Evolutionary conservation across 2,329 filamentous ascomycete genomes (phyloP).

Genomic region (Herpotrichia juniperi): DNA sequence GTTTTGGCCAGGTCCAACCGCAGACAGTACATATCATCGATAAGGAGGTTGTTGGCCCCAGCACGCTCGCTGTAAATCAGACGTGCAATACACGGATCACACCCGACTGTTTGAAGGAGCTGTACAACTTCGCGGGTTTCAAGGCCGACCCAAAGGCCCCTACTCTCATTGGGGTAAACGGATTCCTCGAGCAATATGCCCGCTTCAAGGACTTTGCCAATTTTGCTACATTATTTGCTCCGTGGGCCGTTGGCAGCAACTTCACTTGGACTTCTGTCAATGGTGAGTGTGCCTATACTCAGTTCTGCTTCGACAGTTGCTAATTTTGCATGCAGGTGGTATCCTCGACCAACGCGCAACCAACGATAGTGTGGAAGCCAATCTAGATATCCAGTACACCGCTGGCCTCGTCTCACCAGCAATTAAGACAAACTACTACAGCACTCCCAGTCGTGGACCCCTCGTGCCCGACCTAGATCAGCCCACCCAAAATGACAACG

Average conservation of each 20-base stretch:
- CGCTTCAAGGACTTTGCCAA: constrained; percentile 53
- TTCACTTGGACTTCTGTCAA: constrained; percentile 44
- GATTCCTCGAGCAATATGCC: constrained; percentile 57
- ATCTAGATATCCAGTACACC: constrained; percentile 59
- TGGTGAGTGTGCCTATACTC: neutral
- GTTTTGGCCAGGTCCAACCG: constrained; percentile 60
- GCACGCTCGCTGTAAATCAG: constrained; percentile 33
- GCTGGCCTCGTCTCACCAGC: constrained; percentile 50
- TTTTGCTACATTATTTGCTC: constrained; percentile 49
- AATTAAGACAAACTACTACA: constrained; percentile 54
- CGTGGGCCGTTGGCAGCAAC: constrained; percentile 49
- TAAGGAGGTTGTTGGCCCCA: constrained; percentile 24
- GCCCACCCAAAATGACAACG: constrained; percentile 47
- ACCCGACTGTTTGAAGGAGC: constrained; percentile 53
- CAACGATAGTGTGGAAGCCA: constrained; percentile 54
- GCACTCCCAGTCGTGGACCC: constrained; percentile 53
- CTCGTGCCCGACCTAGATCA: constrained; percentile 57
- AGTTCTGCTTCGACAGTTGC: neutral
- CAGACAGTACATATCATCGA: constrained; percentile 47
- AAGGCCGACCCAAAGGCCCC: constrained; percentile 44
- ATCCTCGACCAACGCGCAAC: constrained; percentile 41
- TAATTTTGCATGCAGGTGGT: constrained; percentile 23
- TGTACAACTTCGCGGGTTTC: constrained; percentile 53
- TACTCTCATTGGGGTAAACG: constrained; percentile 52
- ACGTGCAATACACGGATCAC: constrained; percentile 53